Evolutionary conservation across 495 filamentous ascomycete species (phyloP).

Genomic region (Annulohypoxylon moriforme): DNA sequence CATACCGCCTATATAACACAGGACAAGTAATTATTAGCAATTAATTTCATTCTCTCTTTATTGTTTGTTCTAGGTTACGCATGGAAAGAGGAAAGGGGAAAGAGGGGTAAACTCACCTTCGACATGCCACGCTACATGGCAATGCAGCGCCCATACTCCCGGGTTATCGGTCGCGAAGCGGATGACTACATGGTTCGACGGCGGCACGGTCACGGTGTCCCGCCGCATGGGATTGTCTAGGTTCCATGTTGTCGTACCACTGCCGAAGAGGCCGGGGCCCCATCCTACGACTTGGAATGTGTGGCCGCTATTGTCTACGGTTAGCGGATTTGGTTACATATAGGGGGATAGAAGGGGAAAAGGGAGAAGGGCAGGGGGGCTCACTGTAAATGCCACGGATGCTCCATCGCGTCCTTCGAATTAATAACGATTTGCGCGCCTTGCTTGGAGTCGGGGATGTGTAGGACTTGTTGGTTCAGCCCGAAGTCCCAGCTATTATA

Average conservation of each 20-base stretch:
- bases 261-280: conserved; percentile 45
- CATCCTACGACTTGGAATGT: conserved; percentile 51
- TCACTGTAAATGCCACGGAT: conserved; percentile 52
- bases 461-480: conserved; percentile 48
- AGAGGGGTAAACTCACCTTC: conserved; percentile 33
- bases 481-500: conserved; percentile 52
- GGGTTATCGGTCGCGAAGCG: conserved; percentile 50
- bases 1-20: conserved; percentile 45
- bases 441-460: conserved; percentile 68
- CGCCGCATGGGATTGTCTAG: conserved; percentile 49
- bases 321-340: too few species aligned
- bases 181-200: conserved; percentile 46
- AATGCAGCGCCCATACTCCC: conserved; percentile 51
- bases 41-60: too few species aligned
- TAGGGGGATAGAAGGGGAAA: background rate
- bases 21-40: background rate
- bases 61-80: too few species aligned
- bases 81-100: too few species aligned
- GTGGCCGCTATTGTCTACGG: conserved; percentile 46
- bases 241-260: conserved; percentile 34
- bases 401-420: conserved; percentile 67
- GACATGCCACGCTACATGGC: conserved; percentile 52
- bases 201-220: conserved; percentile 48
- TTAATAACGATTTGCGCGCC: conserved; percentile 76
- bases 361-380: conserved; percentile 1